Percentiles rank a stretch among this genome's conserved stretches.
These are phyloP conservation scores for Pyronema omphalodes DNA, from an alignment of 495 filamentous ascomycete species.

Conservation along the genomic window DNA sequence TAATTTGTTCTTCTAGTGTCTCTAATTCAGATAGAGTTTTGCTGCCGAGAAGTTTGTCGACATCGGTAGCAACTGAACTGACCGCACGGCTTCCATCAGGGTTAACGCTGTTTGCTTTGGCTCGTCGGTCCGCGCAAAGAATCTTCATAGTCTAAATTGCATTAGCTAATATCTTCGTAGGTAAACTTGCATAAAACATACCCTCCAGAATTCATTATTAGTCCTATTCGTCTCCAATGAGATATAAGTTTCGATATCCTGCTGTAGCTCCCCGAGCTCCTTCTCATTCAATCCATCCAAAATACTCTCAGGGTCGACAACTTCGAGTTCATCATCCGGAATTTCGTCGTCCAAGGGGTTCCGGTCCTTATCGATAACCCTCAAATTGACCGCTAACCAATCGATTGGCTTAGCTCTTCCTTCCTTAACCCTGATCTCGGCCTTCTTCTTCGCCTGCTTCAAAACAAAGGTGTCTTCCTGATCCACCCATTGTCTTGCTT, in stretches of 20 bases:
- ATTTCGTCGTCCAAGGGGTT: constrained; percentile 68
- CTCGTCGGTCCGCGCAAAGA: constrained; percentile 61
- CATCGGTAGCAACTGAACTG: constrained; percentile 66
- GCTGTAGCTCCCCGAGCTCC: constrained; percentile 59
- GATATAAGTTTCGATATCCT: constrained; percentile 73
- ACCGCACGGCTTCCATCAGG: constrained; percentile 48
- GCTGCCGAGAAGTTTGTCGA: constrained; percentile 66
- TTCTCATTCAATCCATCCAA: constrained; percentile 54
- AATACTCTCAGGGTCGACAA: constrained; percentile 67
- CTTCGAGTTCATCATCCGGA: constrained; percentile 52
- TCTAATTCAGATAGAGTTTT: constrained; percentile 80
- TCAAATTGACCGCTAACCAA: constrained; percentile 80
- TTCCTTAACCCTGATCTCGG: constrained; percentile 87
- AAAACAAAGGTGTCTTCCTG: constrained; percentile 93
- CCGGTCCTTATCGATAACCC: constrained; percentile 64
- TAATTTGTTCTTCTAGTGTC: constrained; percentile 67
- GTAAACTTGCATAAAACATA: constrained; percentile 21
- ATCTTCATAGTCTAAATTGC: constrained; percentile 50
- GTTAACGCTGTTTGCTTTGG: constrained; percentile 33
- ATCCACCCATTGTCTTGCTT: constrained; percentile 67
- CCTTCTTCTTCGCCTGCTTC: constrained; percentile 95
- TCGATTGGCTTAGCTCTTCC: constrained; percentile 85
- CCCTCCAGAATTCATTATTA: constrained; percentile 78
- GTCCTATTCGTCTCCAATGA: constrained; percentile 56
- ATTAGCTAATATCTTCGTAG: neutral